Base-by-base conservation (phyloP, 1,284 basidiomycete genomes). In the Malassezia furfur region DNA sequence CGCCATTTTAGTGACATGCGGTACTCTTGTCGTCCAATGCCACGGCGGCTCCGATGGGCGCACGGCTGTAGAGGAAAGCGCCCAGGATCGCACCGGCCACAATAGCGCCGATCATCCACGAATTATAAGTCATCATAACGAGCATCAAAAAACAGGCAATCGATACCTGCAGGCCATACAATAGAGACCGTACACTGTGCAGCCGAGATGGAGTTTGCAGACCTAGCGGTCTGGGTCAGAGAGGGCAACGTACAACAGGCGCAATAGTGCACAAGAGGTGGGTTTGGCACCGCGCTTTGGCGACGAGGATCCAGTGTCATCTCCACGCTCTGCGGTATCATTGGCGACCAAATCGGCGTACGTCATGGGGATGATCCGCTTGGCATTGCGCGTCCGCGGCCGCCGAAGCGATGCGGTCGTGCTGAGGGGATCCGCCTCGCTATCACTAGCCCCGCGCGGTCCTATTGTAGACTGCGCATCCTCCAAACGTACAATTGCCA, bases 111-210 rank as follows among this genome's bases (percentile, higher is more conserved):
- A 67, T 61, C 10, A 69, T 36, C 31, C 46, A 69, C 0, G 57
- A 60, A 47, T 70, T 70, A 54, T 68, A 70, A 1, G 66, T 65
- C 68, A 70, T 70, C 17, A 59, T 59, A 0, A 68, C 54, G 22
- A 70, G 48, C 68, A 70, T 70, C 9, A 70, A 43, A 15, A 57
- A 37, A 21, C 67, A 65, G n/a, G 63, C 59, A 11, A 68, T 38
- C 1, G 40, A 44, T 9, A 67, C 57, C 6, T 50, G 51, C 0
- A 39, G 19, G 28, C 64, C 66, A 46, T 70, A 68, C 11, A 67
- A 36, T 0, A 28, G 32, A 3, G 61, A 54, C 2, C 52, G 37
- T 17, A 57, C 22, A 8, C 25, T 17, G 11, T 41, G 44, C n/a
- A 57, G 38, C 7, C 55, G 50, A 22, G 44, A 34, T 1, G 55